Base-by-base conservation (phyloP, 2,329 filamentous ascomycete genomes). In the Pseudonectria foliicola region DNA sequence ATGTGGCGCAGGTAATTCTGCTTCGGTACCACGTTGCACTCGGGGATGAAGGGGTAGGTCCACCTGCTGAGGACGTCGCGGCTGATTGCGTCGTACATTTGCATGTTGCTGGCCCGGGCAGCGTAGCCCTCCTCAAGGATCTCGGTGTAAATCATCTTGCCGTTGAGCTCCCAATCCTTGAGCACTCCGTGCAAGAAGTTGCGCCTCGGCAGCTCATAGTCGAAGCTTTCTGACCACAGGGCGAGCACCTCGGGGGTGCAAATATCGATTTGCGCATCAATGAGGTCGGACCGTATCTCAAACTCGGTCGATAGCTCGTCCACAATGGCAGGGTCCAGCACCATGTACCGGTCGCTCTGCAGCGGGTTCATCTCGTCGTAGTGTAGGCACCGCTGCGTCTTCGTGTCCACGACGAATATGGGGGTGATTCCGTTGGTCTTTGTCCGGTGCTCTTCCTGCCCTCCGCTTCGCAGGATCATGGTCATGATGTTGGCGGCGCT, bases 401-500 rank as follows among this genome's bases (percentile, higher is more conserved):
- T 76, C 1, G 84, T 79, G 52, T 96, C 89, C 42, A 95, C 72
- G 13, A 94, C 80, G 53, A 96, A 98, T 4, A 92, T 74, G 1
- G 89, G 87, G 4, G 80, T 82, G 44, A 85, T 75, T 18, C 77
- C 80, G 38, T 82, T 78, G 2, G 78, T 72, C 60, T 90, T 90
- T 18, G 86, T 88, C 35, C 85, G 72, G 62, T 95, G 87, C 31
- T 70, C 70, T 7, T 62, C 62, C 6, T 73, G 65, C 29, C 85
- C 86, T 7, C 81, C 85, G 56, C 89, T 82, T 29, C 87, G 76
- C 39, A 96, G 66, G 10, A 98, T 77, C 73, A 95, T 84, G 3
- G 92, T 98, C 92, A 98, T 96, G 62, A 95, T 95, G 25, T 90
- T 88, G 57, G 94, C 90, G 53, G 92, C 90, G 64, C 93, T 87